These are phyloP conservation scores for Nannizziopsis arthrosporioides DNA, from an alignment of 2,329 filamentous ascomycete genomes.

Conservation along the genomic window DNA sequence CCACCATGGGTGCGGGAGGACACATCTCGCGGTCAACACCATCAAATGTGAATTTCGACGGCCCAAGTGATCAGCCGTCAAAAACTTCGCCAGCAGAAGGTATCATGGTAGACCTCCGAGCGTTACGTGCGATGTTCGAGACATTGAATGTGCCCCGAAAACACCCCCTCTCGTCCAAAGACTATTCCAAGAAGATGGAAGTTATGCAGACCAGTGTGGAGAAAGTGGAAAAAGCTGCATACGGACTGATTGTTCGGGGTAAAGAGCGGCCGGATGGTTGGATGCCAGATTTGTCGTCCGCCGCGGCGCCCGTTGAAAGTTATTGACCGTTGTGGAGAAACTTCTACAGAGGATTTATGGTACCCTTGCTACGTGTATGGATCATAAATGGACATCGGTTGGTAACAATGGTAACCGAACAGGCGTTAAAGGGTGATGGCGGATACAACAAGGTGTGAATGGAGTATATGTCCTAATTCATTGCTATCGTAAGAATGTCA, in stretches of 20 bases:
- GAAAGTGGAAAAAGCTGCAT: constrained; percentile 86
- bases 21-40: constrained; percentile 28
- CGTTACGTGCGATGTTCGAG: constrained; percentile 65
- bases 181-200: constrained; percentile 67
- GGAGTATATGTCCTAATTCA: not conserved
- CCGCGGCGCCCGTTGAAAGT: constrained; percentile 29
- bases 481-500: not conserved
- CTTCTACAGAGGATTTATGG: not conserved
- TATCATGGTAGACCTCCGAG: constrained; percentile 70
- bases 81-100: constrained; percentile 28
- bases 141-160: constrained; percentile 47
- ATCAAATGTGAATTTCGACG: constrained; percentile 14
- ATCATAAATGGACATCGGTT: too few species aligned
- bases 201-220: constrained; percentile 80
- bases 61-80: constrained; percentile 16
- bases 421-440: too few species aligned
- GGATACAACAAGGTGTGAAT: not conserved
- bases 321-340: constrained; percentile 19
- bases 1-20: constrained; percentile 66
- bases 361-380: too few species aligned
- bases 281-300: constrained; percentile 60
- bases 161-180: constrained; percentile 43
- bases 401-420: too few species aligned
- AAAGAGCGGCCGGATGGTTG: constrained; percentile 83
- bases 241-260: constrained; percentile 75